Base-by-base conservation (phyloP, 208 protist genomes). In the Acanthamoeba lenticulata region DNA sequence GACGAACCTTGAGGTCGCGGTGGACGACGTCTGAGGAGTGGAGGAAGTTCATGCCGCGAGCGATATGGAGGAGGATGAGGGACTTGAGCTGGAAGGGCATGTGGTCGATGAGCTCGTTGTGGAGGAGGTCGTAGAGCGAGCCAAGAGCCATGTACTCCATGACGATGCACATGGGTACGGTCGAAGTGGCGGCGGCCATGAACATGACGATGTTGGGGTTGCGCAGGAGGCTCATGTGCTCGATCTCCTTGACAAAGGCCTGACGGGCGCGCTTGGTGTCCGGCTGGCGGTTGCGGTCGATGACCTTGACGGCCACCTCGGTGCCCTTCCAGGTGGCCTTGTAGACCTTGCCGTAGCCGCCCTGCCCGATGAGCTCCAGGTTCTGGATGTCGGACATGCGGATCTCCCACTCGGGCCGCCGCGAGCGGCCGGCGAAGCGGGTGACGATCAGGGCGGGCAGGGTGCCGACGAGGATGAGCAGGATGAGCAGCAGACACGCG, bases 201-300 rank as follows among this genome's bases (percentile, higher is more conserved):
- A 88, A 88, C 79, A 88, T 47, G 9, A 88, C 40, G n/a, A 88
- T 60, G 45, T 88, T 47, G 77, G 77, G 77, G 40, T 88, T 47
- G 40, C 77, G 40, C 42, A 88, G 62, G 15, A 77, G 67, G 67
- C 67, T 88, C 81, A 91, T 74, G 93, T 90, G 4, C 94, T 55
- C 40, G 93, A 55, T 92, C n/a, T 92, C 65, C 86, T 94, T 91
- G 38, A 94, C 95, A 92, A 86, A 86, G 55, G 67, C 36, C 34
- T 77, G 67, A 24, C 67, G 67, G 15, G 29, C 29, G 67, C 67
- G 67, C 67, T 77, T 77, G 67, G 67, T 77, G 67, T 77, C 67
- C 32, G 67, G 67, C 29, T 44, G 67, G 21, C 67, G 67, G 67
- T 77, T 77, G 67, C 67, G 67, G 67, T 77, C 67, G 67, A 77